Conservation (phyloP, 2,329 filamentous ascomycete genomes). For the Piedraia hortae region DNA sequence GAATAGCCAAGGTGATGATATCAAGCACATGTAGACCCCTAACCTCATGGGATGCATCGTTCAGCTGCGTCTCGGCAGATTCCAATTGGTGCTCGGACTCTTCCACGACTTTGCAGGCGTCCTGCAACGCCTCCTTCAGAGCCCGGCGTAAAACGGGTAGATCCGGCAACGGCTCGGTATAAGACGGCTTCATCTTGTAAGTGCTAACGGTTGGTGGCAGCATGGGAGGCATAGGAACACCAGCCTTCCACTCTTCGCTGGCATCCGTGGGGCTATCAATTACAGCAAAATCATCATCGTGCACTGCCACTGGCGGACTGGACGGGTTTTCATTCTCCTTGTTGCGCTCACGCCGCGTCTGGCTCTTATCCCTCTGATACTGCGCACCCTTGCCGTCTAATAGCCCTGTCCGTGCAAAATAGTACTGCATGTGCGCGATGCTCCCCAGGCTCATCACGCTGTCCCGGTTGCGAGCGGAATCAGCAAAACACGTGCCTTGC, state of each 20-base stretch:
- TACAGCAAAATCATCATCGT: slow-evolving; percentile 11
- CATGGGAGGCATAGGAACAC: slow-evolving; percentile 39
- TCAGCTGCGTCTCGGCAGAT: slow-evolving; percentile 11
- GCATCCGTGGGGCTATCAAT: slow-evolving; percentile 25
- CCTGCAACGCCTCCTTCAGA: slow-evolving; percentile 37
- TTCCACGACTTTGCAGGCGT: slow-evolving; percentile 38
- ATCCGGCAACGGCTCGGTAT: slow-evolving; percentile 59
- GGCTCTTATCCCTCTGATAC: slow-evolving; percentile 43
- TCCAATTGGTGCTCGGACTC: slow-evolving; percentile 20
- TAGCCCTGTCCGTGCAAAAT: slow-evolving; percentile 82
- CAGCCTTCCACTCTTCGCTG: slow-evolving; percentile 24
- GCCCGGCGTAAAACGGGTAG: slow-evolving; percentile 49
- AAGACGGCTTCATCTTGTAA: slow-evolving; percentile 63
- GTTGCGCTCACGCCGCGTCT: slow-evolving; percentile 5
- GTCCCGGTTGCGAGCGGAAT: slow-evolving; percentile 68
- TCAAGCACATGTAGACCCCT: slow-evolving; percentile 83
- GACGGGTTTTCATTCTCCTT: slow-evolving; percentile 11
- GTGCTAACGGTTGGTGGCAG: slow-evolving; percentile 93
- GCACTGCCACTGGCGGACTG: slow-evolving; percentile 5
- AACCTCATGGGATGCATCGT: slow-evolving; percentile 53
- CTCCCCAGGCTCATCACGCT: slow-evolving; percentile 90
- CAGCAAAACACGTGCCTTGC: slow-evolving; percentile 66
- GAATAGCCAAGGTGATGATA: slow-evolving; percentile 79
- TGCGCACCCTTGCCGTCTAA: slow-evolving; percentile 82
- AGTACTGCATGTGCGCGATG: slow-evolving; percentile 93